A percentile compares a stretch with the other conserved stretches of the same genome.
Conservation (phyloP, 1,139 yeast species). For the Pichia sp. region DNA sequence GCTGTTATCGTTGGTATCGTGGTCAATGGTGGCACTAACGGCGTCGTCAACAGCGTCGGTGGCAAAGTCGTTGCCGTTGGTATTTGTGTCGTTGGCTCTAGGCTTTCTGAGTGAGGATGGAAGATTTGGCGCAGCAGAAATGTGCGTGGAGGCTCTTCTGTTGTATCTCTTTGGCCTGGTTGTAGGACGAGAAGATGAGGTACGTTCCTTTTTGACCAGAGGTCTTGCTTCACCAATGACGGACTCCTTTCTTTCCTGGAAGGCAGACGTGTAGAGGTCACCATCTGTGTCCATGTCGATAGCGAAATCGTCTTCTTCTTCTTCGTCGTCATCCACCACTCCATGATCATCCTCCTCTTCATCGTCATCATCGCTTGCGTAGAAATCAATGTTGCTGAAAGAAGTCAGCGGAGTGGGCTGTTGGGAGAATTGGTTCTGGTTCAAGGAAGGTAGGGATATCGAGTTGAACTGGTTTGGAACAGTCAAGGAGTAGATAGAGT, state of each 20-base stretch:
- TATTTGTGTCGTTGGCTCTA: background rate
- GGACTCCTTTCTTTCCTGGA: constrained; percentile 28
- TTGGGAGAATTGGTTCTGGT: background rate
- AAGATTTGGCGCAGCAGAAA: background rate
- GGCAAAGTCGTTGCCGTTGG: constrained; percentile 17
- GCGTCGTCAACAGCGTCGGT: background rate
- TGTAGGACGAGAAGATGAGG: constrained; percentile 11
- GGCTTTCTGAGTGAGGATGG: constrained; percentile 13
- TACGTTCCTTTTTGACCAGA: constrained; percentile 14
- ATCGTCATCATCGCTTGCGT: constrained; percentile 14
- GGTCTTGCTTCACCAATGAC: constrained; percentile 22
- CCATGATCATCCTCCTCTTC: constrained; percentile 24
- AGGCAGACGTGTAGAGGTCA: constrained; percentile 29
- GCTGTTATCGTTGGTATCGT: background rate
- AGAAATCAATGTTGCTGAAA: constrained; percentile 4
- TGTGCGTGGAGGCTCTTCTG: constrained; percentile 11
- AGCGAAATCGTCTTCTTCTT: constrained; percentile 21
- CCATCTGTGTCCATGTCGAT: constrained; percentile 9
- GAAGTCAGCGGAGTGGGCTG: constrained; percentile 6
- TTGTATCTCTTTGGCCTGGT: constrained; percentile 15
- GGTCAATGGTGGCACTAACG: background rate
- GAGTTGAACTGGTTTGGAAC: constrained; percentile 21
- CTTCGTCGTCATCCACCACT: constrained; percentile 15
- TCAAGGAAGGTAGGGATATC: background rate
- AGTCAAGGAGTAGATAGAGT: constrained; percentile 28